Base-by-base conservation (phyloP, 176 grass and related monocot genomes). In the Tuctoria greenei region DNA sequence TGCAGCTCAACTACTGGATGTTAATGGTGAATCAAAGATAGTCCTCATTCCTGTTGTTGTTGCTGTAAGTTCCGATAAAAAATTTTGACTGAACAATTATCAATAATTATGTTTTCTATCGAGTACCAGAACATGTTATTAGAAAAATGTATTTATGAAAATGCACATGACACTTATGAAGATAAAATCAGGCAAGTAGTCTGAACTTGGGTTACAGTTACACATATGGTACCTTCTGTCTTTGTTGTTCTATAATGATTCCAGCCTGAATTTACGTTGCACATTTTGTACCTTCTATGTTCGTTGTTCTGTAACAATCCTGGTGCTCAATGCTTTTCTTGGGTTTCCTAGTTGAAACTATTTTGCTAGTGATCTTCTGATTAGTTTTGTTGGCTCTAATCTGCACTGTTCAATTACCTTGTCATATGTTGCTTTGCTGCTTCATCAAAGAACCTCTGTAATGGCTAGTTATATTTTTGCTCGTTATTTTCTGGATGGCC, bases 11-110 rank as follows among this genome's bases (percentile, higher is more conserved):
- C 74, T 93, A 34, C 69, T 91, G 67, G 52, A 80, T 78, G 82
- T 91, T 55, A 86, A 93, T 45, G 90, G 90, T 17, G 88, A 91
- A 88, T 73, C 64, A 0, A 98, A 94, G 82, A 88, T 98, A 35
- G 71, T 93, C 4, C 86, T 90, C 75, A 93, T 94, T 50, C 95
- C 89, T 15, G 16, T 94, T 54, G 79, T 98, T 11, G 84, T 98
- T 67, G 91, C 73, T 55, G 91, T 94, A 90, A 98, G 91, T 94
- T 74, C 9, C 18, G 8, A 76, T 81, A 2, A 54, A 76, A 26
- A 70, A 27, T 67, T 55, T 60, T 77, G 21, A 31, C 64, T 75
- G 43, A 20, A 44, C 28, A 62, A 35, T 61, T 69, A 72, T 73
- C 14, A n/a, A 41, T 52, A 20, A 14, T 75, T 75, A 36, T 63